Evolutionary conservation across 1,284 basidiomycete genomes (phyloP).

Genomic region (Blastosporella zonata): DNA sequence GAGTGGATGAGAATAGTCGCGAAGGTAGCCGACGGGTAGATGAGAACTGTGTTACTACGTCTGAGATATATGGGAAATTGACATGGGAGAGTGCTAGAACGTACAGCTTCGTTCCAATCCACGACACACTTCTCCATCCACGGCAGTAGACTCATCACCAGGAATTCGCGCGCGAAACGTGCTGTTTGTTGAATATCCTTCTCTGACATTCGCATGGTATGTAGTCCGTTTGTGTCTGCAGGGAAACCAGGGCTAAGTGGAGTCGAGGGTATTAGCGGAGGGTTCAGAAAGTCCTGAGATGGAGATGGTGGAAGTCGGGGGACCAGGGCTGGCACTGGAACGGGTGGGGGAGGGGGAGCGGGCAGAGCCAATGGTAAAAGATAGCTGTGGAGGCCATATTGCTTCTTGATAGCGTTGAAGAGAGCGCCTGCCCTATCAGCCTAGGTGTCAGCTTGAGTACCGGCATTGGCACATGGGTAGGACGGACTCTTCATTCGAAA

Average conservation of each 20-base stretch:
- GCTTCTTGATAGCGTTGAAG: slow-evolving; percentile 80
- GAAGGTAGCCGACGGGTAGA: slow-evolving; percentile 81
- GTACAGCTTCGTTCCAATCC: slow-evolving; percentile 90
- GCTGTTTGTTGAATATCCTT: slow-evolving; percentile 80
- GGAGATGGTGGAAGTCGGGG: slow-evolving; percentile 62
- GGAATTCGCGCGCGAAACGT: slow-evolving; percentile 85
- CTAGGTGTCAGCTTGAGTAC: slow-evolving; percentile 13
- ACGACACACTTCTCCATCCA: slow-evolving; percentile 95
- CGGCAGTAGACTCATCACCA: slow-evolving; percentile 88
- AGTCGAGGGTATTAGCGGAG: slow-evolving; percentile 13
- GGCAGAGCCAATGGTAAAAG: slow-evolving; percentile 63
- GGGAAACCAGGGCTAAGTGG: slow-evolving; percentile 19
- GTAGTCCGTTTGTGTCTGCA: slow-evolving; percentile 26
- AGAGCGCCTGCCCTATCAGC: slow-evolving; percentile 62
- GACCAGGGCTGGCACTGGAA: slow-evolving; percentile 60
- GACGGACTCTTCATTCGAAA: slow-evolving; percentile 77
- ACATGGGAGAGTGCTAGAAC: slow-evolving; percentile 13
- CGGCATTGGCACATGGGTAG: background rate
- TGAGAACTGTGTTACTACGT: slow-evolving; percentile 58
- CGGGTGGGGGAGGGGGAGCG: slow-evolving; percentile 55
- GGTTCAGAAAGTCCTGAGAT: slow-evolving; percentile 29
- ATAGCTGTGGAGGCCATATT: slow-evolving; percentile 73
- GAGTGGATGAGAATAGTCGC: slow-evolving; percentile 84
- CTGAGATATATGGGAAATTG: background rate
- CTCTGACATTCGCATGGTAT: slow-evolving; percentile 60